phyloP scores from a whole-genome alignment of 2,329 filamentous ascomycete genomes.

The Chaetoscypha palmicola region DNA sequence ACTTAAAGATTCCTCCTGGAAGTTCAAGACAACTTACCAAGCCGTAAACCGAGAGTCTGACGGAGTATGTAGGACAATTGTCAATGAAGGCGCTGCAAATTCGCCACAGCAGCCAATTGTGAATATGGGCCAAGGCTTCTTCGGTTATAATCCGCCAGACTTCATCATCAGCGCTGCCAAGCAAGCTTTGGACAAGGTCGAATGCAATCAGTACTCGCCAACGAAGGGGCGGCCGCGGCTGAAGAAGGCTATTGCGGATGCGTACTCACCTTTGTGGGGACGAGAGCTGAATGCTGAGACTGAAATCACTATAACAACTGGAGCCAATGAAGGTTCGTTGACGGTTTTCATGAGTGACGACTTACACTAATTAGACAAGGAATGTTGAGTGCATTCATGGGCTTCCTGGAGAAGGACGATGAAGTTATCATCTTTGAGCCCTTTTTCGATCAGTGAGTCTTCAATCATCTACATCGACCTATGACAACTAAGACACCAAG shows the following conservation, averaged over 20 bases:
- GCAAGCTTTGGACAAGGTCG: constrained; percentile 77
- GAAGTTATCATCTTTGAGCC: constrained; percentile 98
- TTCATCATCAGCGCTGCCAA: constrained; percentile 93
- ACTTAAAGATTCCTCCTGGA: no score
- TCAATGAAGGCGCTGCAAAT: constrained; percentile 58
- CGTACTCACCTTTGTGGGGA: constrained; percentile 86
- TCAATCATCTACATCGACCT: no score
- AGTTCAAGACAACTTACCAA: no score
- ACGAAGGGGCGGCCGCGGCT: constrained; percentile 88
- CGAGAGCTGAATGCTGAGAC: constrained; percentile 77
- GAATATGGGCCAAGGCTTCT: constrained; percentile 65
- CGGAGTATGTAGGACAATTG: constrained; percentile 46
- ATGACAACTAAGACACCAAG: no score
- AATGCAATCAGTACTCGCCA: constrained; percentile 98
- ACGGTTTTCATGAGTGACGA: background rate
- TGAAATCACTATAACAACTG: constrained; percentile 91
- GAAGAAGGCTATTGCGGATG: constrained; percentile 86
- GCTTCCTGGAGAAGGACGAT: constrained; percentile 86
- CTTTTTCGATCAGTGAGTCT: constrained; percentile 83
- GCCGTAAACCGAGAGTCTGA: background rate
- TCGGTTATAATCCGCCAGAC: constrained; percentile 87
- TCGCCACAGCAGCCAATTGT: constrained; percentile 58
- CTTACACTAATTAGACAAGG: constrained; percentile 36
- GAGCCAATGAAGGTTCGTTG: constrained; percentile 64
- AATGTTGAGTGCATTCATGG: constrained; percentile 98